Evolutionary conservation across 306 rosid genomes (phyloP), one percentile per base, ranked within the genome.

Genomic region (Heteromeles arbutifolia): DNA sequence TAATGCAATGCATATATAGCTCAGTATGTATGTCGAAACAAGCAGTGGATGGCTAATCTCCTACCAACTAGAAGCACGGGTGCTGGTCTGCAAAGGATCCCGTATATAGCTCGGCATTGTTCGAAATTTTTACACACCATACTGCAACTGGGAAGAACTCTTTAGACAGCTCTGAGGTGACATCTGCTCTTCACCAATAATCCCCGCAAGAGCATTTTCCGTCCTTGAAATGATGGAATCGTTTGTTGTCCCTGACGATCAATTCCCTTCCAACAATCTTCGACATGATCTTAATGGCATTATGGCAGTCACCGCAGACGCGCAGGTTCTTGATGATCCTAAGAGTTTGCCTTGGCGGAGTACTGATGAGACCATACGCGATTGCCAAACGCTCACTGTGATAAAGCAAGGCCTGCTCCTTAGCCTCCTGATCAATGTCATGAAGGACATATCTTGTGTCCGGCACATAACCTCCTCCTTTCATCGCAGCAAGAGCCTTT

Each of bases 371-470:
- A 76, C 96, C 97, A 54, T 90, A 92, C 2, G 97, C 97, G 17
- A 92, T 90, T 37, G 97, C 96, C 79, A 92, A 71, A 70, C 91
- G 87, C 79, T 92, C 98, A 34, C 96, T 90, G 71, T 90, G 98
- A 75, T 88, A 89, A 28, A 92, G 91, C 88, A 90, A 86, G 24
- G 96, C 94, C 82, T 90, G 92, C 85, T 92, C 98, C 80, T 92
- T 92, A 32, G 98, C 98, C 87, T 92, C 98, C 85, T 88, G 97
- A 80, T 92, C 96, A 57, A 92, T 92, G 87, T 92, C 96, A 72
- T 88, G 97, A 78, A 92, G 96, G 77, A 92, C 97, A 65, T 92
- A 90, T 82, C 93, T 81, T 25, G 96, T 92, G 85, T 92, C 96
- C 3, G 96, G 92, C 66, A 90, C 93, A 80, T 88, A 92, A 24